Evolutionary conservation across 1,284 basidiomycete species (phyloP), one percentile per base, ranked within the genome.

Genomic region (Erythrobasidium hasegawianum): DNA sequence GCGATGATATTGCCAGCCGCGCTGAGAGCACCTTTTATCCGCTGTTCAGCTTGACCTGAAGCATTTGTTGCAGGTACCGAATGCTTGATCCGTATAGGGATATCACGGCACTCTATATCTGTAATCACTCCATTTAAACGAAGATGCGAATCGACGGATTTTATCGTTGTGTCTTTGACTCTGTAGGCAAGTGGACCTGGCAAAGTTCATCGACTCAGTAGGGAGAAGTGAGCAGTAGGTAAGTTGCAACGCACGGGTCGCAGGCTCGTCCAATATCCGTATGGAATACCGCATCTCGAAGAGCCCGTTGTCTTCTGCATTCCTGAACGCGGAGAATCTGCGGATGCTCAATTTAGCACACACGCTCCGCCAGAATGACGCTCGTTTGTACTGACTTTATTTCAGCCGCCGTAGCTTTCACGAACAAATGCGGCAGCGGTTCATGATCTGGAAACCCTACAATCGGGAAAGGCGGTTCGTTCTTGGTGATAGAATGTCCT

Each of bases 241-340:
- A n/a, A n/a, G n/a, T n/a, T n/a, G n/a, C 11, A 26, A 53, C 62
- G 18, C 24, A 65, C 62, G 62, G 2, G 62, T 65, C 13, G 62
- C 39, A n/a, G 62, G 55, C 27, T 65, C 62, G 55, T 65, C 62
- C 13, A 65, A 43, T n/a, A 57, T 39, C 18, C 56, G 16, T 8
- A 65, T 26, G 8, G 55, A 57, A 29, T 55, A 65, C 11, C 62
- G 41, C 45, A 65, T 26, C 29, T 65, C 62, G 38, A 52, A 65
- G 1, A 58, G 10, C 5, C 39, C 45, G 1, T 47, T 45, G 26
- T 65, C 38, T 14, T 38, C 16, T n/a, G 55, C 62, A 43, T 65
- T 65, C 16, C 62, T 24, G 24, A 65, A 65, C 0, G 62, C 62
- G 18, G 62, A 65, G 39, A 65, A 65, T 27, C 62, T 65, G 33